Base-by-base conservation (phyloP, 2,329 filamentous ascomycete species). In the Dryadomyces quercus-mongolicae region DNA sequence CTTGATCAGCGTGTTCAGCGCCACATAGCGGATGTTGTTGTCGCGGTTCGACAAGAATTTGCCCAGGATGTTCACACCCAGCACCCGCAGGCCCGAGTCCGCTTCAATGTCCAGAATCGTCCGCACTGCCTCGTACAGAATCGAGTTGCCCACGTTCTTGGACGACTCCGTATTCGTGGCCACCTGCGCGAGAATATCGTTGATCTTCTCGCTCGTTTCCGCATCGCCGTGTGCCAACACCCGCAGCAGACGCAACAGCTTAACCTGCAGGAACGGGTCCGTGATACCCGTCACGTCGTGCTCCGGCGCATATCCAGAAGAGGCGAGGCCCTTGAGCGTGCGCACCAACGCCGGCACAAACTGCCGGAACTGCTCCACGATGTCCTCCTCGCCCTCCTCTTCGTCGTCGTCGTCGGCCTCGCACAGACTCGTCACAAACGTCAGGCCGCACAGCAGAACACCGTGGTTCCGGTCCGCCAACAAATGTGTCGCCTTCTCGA, bases 11-110 rank as follows among this genome's bases (percentile, higher is more conserved):
- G 93, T 98, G 70, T 98, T 98, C 52, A 98, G 76, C 18, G 93
- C 93, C 52, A 98, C 93, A 65, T 98, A 98, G 68, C 93, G 86
- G 63, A 98, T 98, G 67, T 98, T 98, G 76, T 98, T 98, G 71
- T 98, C 93, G 62, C 92, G 85, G 74, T 98, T 98, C n/a, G 91
- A 85, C 58, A 98, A 72, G 71, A 98, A 98, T 67, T 71, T 98
- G 67, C 94, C 93, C 22, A 98, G 81, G 60, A 98, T 98, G 67
- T 98, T 98, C 62, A 98, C 93, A 64, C 93, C 93, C 25, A 98
- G 78, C 21, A 98, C 93, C 51, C 94, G 80, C 59, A 98, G 73
- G 40, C 93, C 92, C 10, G 93, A 95, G 66, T 98, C 94, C 21
- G 93, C 94, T 69, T 98, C 93, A 53, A 98, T 97, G 62, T 98